Conservation (phyloP, 2,329 filamentous ascomycete genomes). For the Chaetomium sp. region DNA sequence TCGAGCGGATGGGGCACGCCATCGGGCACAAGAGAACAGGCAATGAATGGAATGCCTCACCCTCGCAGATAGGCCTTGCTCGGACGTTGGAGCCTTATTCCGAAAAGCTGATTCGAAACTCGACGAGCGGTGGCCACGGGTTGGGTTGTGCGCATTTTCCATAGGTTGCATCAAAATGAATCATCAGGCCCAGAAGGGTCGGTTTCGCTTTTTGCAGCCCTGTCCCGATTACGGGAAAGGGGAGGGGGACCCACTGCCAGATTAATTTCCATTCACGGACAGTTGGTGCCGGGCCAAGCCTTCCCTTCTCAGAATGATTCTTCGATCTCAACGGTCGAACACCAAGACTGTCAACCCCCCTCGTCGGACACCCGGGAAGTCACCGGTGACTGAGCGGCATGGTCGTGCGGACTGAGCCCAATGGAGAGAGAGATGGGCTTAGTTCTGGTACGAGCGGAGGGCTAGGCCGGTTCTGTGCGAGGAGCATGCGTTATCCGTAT, state of each 20-base stretch:
- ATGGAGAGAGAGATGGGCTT: background rate
- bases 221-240: background rate
- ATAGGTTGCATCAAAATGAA: background rate
- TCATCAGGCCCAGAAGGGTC: background rate
- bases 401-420: background rate
- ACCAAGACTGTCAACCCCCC: background rate
- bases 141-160: background rate
- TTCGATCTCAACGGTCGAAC: conserved; percentile 1
- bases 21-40: background rate
- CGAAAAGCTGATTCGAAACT: background rate
- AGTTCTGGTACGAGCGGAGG: background rate
- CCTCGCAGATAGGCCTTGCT: too few relatives aligned
- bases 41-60: background rate
- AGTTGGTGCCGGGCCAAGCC: background rate
- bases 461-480: background rate
- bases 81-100: too few relatives aligned
- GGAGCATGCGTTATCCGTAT: background rate
- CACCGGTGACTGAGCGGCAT: background rate
- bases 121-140: background rate
- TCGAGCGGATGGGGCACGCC: background rate
- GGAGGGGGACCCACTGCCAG: background rate
- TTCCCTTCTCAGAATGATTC: background rate
- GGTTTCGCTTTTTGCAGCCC: conserved; percentile 4
- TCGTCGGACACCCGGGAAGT: background rate
- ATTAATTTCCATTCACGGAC: background rate